Percentiles rank a stretch among this genome's conserved stretches.
These are phyloP conservation scores for Petasospora rhodanensis DNA, from an alignment of 1,139 yeast genomes.

Conservation along the genomic window DNA sequence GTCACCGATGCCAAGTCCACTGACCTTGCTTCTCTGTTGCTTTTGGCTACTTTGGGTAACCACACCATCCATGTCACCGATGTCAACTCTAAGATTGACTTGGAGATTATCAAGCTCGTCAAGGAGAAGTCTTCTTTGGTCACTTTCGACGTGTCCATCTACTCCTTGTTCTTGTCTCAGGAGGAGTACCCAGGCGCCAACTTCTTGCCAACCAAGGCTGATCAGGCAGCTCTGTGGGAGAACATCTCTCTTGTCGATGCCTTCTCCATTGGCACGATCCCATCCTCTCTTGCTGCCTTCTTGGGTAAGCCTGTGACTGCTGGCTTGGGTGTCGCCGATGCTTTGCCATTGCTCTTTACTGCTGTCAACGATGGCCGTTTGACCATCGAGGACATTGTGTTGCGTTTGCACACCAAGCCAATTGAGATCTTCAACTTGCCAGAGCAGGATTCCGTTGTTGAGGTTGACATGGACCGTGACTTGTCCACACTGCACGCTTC, in stretches of 20 bases:
- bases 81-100: conserved; percentile 76
- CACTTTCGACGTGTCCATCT: conserved; percentile 86
- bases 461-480: conserved; percentile 74
- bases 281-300: conserved; percentile 66
- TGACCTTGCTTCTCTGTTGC: conserved; percentile 83
- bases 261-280: conserved; percentile 80
- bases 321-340: conserved; percentile 76
- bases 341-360: conserved; percentile 73
- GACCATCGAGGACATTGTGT: conserved; percentile 66
- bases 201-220: conserved; percentile 75
- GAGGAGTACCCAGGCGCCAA: conserved; percentile 65
- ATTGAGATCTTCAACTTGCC: conserved; percentile 78
- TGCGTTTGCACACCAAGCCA: conserved; percentile 80
- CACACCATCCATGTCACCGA: conserved; percentile 88
- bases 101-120: conserved; percentile 79
- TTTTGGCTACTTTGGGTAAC: conserved; percentile 84
- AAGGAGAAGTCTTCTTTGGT: conserved; percentile 78
- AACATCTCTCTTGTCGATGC: conserved; percentile 71
- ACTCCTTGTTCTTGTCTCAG: conserved; percentile 71
- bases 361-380: conserved; percentile 76
- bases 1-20: conserved; percentile 91
- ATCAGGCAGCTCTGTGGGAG: conserved; percentile 81
- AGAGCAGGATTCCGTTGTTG: conserved; percentile 71
- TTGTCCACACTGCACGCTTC: conserved; percentile 39
- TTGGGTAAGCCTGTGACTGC: conserved; percentile 56